Conservation (phyloP, 345 rosid species). For the Bruguiera sexangula region DNA sequence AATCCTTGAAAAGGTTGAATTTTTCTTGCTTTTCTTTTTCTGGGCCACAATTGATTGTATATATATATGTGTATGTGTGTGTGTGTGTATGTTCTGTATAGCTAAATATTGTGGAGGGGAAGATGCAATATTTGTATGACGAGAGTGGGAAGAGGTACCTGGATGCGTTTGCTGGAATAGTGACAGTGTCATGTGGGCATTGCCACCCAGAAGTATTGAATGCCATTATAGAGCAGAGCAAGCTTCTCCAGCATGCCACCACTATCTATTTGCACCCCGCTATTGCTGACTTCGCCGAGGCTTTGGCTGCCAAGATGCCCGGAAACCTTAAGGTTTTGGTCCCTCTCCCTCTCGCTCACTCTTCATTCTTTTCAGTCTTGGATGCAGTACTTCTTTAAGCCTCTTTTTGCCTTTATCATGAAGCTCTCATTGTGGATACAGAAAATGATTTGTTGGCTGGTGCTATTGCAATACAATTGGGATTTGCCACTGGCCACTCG, state of each 20-base stretch:
- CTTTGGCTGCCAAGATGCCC: conserved; percentile 84
- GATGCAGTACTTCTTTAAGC: no score
- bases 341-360: background rate
- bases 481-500: no score
- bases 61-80: no score
- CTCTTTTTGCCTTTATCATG: no score
- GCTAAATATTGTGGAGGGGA: conserved; percentile 95
- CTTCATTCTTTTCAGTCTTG: conserved; percentile 14
- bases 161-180: conserved; percentile 90
- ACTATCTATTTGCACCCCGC: conserved; percentile 86
- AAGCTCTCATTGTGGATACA: no score
- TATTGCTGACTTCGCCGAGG: conserved; percentile 85
- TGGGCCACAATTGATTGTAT: background rate
- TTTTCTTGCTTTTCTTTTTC: background rate
- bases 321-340: conserved; percentile 68
- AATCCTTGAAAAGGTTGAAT: background rate
- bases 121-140: conserved; percentile 94
- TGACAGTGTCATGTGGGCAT: conserved; percentile 90
- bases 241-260: conserved; percentile 87
- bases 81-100: conserved; percentile 1
- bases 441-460: no score
- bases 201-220: conserved; percentile 81
- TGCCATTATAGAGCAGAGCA: conserved; percentile 71
- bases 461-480: no score
- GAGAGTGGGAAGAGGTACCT: conserved; percentile 73